Evolutionary conservation across 2,329 filamentous ascomycete species (phyloP).

Genomic region (Diaporthe sp.): DNA sequence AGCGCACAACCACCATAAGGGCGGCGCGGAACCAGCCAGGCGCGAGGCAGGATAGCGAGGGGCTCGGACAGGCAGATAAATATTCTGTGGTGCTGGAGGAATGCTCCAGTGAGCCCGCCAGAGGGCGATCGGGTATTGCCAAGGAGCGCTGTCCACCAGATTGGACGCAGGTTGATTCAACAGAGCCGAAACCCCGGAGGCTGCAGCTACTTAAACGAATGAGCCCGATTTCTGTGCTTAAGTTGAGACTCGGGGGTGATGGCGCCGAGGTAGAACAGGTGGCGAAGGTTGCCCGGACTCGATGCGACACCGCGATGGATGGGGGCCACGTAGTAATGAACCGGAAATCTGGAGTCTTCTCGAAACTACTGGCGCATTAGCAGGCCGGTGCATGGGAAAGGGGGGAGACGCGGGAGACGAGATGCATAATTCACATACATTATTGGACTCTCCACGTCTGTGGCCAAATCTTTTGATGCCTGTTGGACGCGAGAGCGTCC

Average conservation of each 20-base stretch:
- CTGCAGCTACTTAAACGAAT: not conserved
- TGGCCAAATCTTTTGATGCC: not conserved
- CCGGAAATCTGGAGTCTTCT: constrained; percentile 10
- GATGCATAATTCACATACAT: constrained; percentile 24
- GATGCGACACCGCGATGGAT: not conserved
- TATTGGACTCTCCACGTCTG: not conserved
- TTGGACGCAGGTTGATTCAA: constrained; percentile 2
- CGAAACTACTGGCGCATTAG: constrained; percentile 30
- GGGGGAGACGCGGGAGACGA: not conserved
- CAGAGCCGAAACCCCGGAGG: not conserved
- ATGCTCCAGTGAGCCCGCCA: not conserved
- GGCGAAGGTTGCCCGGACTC: not conserved
- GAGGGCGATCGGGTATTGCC: not conserved
- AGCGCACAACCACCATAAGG: not conserved
- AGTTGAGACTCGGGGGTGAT: constrained; percentile 9
- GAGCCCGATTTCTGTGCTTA: constrained; percentile 12
- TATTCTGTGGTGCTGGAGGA: constrained; percentile 24
- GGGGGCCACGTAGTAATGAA: not conserved
- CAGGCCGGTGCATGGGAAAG: not conserved
- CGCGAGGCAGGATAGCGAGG: not conserved
- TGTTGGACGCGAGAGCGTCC: not conserved
- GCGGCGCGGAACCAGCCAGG: not conserved
- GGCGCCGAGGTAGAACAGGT: not conserved
- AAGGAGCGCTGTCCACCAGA: constrained; percentile 4
- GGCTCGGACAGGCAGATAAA: not conserved